Conservation (phyloP, 2,329 filamentous ascomycete species). For the Purpureocillium takamizusanense region DNA sequence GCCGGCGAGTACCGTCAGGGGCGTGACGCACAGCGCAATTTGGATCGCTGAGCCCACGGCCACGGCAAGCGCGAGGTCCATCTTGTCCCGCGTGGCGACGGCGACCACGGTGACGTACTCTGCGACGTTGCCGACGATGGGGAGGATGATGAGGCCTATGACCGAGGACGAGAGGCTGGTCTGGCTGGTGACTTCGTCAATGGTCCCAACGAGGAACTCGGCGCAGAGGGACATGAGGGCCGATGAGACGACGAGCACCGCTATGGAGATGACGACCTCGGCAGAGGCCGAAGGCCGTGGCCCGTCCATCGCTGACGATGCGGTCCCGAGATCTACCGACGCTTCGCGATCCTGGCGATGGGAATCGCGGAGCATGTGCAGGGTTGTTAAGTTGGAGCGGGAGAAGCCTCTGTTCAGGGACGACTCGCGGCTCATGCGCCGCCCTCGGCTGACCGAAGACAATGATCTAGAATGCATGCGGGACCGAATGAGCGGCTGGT, state of each 20-base stretch:
- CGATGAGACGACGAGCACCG: constrained; percentile 44
- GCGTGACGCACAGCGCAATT: constrained; percentile 52
- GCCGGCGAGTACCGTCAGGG: constrained; percentile 49
- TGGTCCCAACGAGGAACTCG: constrained; percentile 51
- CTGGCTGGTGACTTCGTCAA: constrained; percentile 43
- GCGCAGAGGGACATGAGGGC: constrained; percentile 49
- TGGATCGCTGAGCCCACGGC: constrained; percentile 53
- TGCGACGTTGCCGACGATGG: constrained; percentile 53
- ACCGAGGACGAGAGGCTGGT: constrained; percentile 45
- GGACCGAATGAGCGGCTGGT: constrained; percentile 10
- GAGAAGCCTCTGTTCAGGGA: constrained; percentile 6
- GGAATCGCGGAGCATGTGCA: constrained; percentile 8
- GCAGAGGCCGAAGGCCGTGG: not conserved
- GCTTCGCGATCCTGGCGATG: not conserved
- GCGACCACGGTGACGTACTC: constrained; percentile 55
- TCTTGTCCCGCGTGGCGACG: constrained; percentile 50
- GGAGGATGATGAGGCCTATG: constrained; percentile 52
- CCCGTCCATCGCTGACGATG: no score
- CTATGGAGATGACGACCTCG: constrained; percentile 28
- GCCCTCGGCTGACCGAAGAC: constrained; percentile 13
- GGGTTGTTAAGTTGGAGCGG: constrained; percentile 10
- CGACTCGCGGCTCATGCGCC: constrained; percentile 13
- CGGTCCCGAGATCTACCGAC: no score
- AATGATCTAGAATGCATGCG: constrained; percentile 15
- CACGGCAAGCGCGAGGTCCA: constrained; percentile 53